Evolutionary conservation across 2,329 filamentous ascomycete species (phyloP), one percentile per base, ranked within the genome.

Genomic region (Colletotrichum sublineola): DNA sequence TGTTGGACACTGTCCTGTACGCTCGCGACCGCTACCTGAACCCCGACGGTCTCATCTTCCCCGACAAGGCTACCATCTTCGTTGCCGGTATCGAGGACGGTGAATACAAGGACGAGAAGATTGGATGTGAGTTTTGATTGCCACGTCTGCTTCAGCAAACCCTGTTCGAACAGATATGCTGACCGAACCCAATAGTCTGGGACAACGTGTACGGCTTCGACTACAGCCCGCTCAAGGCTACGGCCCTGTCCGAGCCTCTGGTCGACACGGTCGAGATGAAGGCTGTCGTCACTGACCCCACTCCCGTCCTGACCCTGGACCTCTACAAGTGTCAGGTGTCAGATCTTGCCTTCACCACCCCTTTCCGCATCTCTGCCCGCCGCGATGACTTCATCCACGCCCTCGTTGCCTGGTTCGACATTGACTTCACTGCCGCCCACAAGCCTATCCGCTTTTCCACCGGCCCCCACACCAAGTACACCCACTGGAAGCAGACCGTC

Each of bases 91-190:
- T 99, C 75, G 96, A 99, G 86, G 96, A 99, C 80, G 96, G 96
- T 76, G 96, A 99, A 75, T 99, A 99, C 90, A 98, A 98, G 89
- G 96, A 98, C 75, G 96, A 99, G 87, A 99, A 99, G 89, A 99
- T 99, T 80, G 96, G 95, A 84, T 99, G 96, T 98, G 84, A 86
- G 94, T 84, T 52, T 11, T n/a, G 42, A 7, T 31, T 18, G 12
- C 36, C 44, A 9, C 14, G 14, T 9, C n/a, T n/a, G 5, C 14
- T 18, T 14, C 36, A 14, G 55, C 36, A 12, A 9, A 46, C n/a
- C 3, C 24, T 24, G 24, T 24, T 24, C 18, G 33, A 42, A 53
- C 36, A 53, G 36, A 56, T 58, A 56, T 58, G 40, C 56, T 61
- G 36, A 65, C 38, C 14, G 5, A n/a, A 9, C 2, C n/a, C 57